Percentiles rank a stretch among this genome's conserved stretches.
Evolutionary conservation across 2,329 filamentous ascomycete species (phyloP).

Genomic region (Mycosphaerella sp.): DNA sequence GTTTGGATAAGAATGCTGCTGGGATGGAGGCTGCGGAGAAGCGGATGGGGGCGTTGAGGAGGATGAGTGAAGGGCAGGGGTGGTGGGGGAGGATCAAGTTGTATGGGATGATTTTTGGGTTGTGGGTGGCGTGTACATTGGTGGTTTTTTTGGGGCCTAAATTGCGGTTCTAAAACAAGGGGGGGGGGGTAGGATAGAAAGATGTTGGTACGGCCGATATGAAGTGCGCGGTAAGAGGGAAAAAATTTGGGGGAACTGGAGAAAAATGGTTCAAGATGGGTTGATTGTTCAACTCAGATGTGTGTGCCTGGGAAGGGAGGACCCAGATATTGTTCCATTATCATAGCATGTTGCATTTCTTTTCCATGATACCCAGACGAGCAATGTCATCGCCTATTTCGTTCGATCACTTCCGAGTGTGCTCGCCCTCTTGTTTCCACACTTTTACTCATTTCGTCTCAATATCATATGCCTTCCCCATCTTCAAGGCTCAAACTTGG

Average conservation of each 20-base stretch:
- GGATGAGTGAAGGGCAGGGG: constrained; percentile 80
- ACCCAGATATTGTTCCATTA: neutral
- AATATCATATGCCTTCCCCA: neutral
- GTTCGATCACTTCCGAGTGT: neutral
- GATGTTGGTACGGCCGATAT: neutral
- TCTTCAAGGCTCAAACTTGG: constrained; percentile 62
- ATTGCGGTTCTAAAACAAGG: constrained; percentile 60
- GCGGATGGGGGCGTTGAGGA: constrained; percentile 67
- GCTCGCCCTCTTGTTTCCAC: neutral
- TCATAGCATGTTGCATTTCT: neutral
- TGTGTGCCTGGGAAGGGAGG: neutral
- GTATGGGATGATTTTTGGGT: constrained; percentile 73
- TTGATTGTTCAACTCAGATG: neutral
- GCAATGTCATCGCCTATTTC: neutral
- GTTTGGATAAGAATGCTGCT: constrained; percentile 67
- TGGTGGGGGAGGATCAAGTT: constrained; percentile 74
- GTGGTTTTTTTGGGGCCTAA: constrained; percentile 87
- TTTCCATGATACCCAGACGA: constrained; percentile 3
- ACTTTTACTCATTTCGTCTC: neutral
- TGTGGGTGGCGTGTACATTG: constrained; percentile 74
- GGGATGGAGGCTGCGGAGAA: constrained; percentile 70
- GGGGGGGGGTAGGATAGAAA: neutral
- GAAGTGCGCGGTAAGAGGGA: neutral
- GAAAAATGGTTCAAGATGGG: neutral
- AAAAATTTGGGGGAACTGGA: neutral